A percentile compares a stretch with the other conserved stretches of the same genome.
These are phyloP conservation scores for Cercospora zeae-maydis DNA, from an alignment of 2,329 filamentous ascomycete species.

Conservation along the genomic window DNA sequence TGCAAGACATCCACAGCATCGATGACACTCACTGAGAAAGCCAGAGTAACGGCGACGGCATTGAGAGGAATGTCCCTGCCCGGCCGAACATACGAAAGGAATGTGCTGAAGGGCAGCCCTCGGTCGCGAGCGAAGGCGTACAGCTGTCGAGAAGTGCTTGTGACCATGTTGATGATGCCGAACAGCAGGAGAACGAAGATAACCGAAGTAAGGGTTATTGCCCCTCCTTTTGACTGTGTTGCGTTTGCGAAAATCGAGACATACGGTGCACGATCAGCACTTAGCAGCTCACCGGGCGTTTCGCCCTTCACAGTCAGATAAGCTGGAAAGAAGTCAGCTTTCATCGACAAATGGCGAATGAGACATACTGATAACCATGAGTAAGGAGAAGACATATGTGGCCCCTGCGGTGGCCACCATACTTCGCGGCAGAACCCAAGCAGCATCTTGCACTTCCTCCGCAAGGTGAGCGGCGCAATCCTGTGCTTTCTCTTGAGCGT, in stretches of 20 bases:
- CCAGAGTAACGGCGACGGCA: constrained; percentile 33
- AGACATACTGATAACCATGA: not conserved
- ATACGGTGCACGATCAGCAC: constrained; percentile 12
- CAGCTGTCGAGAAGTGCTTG: constrained; percentile 42
- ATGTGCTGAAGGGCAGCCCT: constrained; percentile 36
- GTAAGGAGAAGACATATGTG: not conserved
- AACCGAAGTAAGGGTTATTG: constrained; percentile 23
- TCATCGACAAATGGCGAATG: not conserved
- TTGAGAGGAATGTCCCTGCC: constrained; percentile 36
- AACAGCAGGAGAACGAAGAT: constrained; percentile 26
- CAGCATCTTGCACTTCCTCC: constrained; percentile 33
- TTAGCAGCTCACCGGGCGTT: not conserved
- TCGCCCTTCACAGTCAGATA: not conserved
- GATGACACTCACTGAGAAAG: constrained; percentile 32
- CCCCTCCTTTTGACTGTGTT: constrained; percentile 24
- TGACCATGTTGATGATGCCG: constrained; percentile 35
- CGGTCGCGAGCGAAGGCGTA: constrained; percentile 45
- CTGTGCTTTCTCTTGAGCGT: constrained; percentile 7
- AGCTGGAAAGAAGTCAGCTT: not conserved
- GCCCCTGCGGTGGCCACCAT: not conserved
- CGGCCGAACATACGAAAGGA: constrained; percentile 30
- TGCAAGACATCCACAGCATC: not conserved
- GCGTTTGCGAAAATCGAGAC: constrained; percentile 28
- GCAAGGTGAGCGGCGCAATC: constrained; percentile 32
- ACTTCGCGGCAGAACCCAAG: constrained; percentile 6